Evolutionary conservation across 345 rosid genomes (phyloP).

Genomic region (Schrenkiella parvula): DNA sequence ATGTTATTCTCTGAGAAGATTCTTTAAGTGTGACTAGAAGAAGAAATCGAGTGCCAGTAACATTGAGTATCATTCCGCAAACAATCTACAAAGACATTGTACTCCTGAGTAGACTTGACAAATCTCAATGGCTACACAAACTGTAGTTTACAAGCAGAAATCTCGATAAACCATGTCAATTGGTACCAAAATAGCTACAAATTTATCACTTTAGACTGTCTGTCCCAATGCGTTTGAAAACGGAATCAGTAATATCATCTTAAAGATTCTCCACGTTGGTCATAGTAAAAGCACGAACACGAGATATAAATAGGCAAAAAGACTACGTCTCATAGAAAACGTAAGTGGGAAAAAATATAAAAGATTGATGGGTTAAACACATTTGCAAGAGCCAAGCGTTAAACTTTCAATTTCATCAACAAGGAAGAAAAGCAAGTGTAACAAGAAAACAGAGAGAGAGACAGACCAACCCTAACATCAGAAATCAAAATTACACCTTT

Average conservation of each 20-base stretch:
- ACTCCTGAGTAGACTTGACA: not conserved
- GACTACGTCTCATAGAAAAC: not conserved
- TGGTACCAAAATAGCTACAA: not conserved
- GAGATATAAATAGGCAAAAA: not conserved
- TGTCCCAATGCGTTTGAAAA: not conserved
- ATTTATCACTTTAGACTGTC: not conserved
- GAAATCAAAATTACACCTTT: not conserved
- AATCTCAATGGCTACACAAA: conserved; percentile 3
- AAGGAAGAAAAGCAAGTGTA: not conserved
- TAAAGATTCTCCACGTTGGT: not conserved
- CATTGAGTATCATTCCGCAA: not conserved
- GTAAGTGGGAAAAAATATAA: not conserved
- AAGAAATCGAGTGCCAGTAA: not conserved
- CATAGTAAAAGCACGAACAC: not conserved
- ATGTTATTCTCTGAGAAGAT: not conserved
- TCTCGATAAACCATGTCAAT: not conserved
- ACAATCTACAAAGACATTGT: not conserved
- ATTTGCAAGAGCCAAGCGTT: not conserved
- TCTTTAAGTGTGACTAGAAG: not conserved
- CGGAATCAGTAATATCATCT: not conserved
- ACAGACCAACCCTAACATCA: not conserved
- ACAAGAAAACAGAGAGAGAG: not conserved
- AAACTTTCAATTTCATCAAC: conserved; percentile 3
- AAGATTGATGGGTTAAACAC: not conserved
- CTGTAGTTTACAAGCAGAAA: not conserved